Conservation (phyloP, 352 stramenopile species). For the Phytophthora tentaculata region DNA sequence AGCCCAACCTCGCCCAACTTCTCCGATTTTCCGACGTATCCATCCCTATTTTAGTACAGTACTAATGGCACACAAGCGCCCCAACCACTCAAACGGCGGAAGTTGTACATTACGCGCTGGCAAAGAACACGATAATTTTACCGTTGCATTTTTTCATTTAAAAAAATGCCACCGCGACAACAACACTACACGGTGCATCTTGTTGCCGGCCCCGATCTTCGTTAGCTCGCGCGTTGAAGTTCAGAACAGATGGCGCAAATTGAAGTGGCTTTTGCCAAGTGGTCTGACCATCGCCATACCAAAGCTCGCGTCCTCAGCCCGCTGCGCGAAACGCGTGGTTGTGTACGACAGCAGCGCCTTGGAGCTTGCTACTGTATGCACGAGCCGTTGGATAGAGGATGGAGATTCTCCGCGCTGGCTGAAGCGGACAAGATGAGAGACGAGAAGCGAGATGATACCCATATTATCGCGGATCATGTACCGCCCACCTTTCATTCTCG, state of each 20-base stretch:
- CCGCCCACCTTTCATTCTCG: slow-evolving; percentile 25
- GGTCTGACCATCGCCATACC: slow-evolving; percentile 13
- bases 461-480: slow-evolving; percentile 23
- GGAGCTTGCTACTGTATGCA: slow-evolving; percentile 11
- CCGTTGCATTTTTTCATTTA: too few species aligned
- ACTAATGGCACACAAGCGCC: too few species aligned
- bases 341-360: neutral
- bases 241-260: slow-evolving; percentile 25
- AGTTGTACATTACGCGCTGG: too few species aligned
- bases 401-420: slow-evolving; percentile 2
- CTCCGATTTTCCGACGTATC: too few species aligned
- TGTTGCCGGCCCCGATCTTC: slow-evolving; percentile 18
- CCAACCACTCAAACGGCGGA: too few species aligned
- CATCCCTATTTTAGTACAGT: too few species aligned
- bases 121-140: too few species aligned
- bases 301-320: slow-evolving; percentile 11
- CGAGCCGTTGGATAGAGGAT: neutral
- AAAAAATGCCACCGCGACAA: slow-evolving; percentile 8
- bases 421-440: slow-evolving; percentile 11
- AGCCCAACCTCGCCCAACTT: too few species aligned
- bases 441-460: slow-evolving; percentile 19
- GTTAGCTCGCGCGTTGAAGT: slow-evolving; percentile 24
- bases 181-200: too few species aligned
- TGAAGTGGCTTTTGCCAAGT: slow-evolving; percentile 22
- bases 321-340: slow-evolving; percentile 12